Conservation (phyloP, 2,329 filamentous ascomycete genomes). For the Beauveria bassiana region DNA sequence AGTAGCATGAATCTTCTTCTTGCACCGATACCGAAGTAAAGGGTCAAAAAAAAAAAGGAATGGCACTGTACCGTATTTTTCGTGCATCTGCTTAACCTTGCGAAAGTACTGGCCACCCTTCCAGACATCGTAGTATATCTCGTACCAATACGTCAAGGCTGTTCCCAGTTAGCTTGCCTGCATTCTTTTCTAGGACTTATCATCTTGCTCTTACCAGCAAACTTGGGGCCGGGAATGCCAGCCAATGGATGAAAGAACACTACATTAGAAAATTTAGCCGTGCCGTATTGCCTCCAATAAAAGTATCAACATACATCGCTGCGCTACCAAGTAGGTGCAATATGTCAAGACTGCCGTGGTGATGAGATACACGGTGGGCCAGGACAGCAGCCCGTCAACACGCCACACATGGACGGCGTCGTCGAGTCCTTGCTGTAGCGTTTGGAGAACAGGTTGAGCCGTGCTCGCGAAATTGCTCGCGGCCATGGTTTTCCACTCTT, state of each 20-base stretch:
- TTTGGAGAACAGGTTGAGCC: not conserved
- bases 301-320: not conserved
- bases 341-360: not conserved
- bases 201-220: not conserved
- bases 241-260: not conserved
- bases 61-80: not conserved
- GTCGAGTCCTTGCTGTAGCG: not conserved
- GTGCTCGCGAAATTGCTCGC: not conserved
- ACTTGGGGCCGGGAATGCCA: not conserved
- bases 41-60: not conserved
- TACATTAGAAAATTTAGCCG: not conserved
- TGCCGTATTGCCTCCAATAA: too few species aligned
- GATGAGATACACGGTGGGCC: not conserved
- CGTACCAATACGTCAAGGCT: conserved; percentile 1
- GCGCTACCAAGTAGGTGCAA: not conserved
- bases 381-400: not conserved
- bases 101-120: conserved; percentile 2
- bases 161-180: not conserved
- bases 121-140: conserved; percentile 3
- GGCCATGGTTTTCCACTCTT: not conserved
- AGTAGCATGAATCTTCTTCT: not conserved
- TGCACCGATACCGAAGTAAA: accelerated
- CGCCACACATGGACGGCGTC: not conserved
- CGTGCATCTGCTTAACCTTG: conserved; percentile 1
- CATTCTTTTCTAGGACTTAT: not conserved